Evolutionary conservation across 768 basidiomycete species (phyloP).

Genomic region (Boletus reticulatus): DNA sequence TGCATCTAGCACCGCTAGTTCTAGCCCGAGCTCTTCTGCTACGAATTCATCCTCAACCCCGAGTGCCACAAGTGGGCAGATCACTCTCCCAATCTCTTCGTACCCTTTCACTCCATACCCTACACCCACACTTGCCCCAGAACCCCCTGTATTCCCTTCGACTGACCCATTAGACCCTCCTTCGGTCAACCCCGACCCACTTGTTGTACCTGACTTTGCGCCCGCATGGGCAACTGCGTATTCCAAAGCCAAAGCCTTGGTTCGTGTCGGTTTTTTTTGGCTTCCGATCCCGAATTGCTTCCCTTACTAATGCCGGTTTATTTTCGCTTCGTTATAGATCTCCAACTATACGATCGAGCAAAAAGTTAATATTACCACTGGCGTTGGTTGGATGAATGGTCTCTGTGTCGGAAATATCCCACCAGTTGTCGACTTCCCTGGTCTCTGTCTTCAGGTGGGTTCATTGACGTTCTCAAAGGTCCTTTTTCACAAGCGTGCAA

Average conservation of each 20-base stretch:
- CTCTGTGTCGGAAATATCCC: conserved; percentile 73
- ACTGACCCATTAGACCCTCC: conserved; percentile 60
- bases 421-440: conserved; percentile 53
- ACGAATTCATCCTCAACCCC: conserved; percentile 7
- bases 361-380: conserved; percentile 64
- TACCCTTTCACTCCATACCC: conserved; percentile 60
- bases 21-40: conserved; percentile 9
- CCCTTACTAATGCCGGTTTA: background rate
- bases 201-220: conserved; percentile 44
- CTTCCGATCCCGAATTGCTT: background rate
- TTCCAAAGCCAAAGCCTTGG: conserved; percentile 54
- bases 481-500: background rate
- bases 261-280: conserved; percentile 25
- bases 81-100: conserved; percentile 38
- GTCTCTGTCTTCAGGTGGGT: conserved; percentile 67
- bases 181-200: conserved; percentile 40
- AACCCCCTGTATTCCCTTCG: conserved; percentile 51
- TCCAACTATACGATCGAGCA: conserved; percentile 54
- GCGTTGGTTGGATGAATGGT: conserved; percentile 50
- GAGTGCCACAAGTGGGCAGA: conserved; percentile 12
- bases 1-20: background rate
- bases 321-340: conserved; percentile 31
- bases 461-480: background rate
- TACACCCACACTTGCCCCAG: conserved; percentile 52
- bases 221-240: conserved; percentile 59